phyloP scores from a whole-genome alignment of 2,329 filamentous ascomycete genomes.

The Ramichloridium luteum region DNA sequence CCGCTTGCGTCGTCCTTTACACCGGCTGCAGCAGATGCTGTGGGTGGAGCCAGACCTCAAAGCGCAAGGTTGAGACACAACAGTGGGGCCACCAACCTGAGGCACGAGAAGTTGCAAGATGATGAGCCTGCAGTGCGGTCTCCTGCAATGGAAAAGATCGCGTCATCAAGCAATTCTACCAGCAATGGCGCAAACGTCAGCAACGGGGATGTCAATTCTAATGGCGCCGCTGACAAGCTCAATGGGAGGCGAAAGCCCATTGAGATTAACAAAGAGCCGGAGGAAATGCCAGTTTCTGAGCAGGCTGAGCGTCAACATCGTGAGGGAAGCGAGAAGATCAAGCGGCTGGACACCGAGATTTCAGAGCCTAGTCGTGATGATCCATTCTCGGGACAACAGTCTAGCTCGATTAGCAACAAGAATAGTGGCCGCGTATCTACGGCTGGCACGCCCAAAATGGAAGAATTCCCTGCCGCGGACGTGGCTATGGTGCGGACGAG shows the following conservation, averaged over 20 bases:
- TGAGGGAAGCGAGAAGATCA: slow-evolving; percentile 27
- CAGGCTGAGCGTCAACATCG: slow-evolving; percentile 7
- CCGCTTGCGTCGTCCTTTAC: slow-evolving; percentile 36
- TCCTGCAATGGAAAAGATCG: slow-evolving; percentile 1
- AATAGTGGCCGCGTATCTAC: slow-evolving; percentile 34
- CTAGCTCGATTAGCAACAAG: slow-evolving; percentile 18
- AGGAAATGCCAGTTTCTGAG: slow-evolving; percentile 11
- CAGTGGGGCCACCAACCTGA: slow-evolving; percentile 42
- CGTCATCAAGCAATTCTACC: no score
- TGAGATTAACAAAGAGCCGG: slow-evolving; percentile 13
- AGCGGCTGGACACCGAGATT: slow-evolving; percentile 37
- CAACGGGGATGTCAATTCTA: slow-evolving; percentile 6
- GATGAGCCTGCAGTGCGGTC: slow-evolving; percentile 27
- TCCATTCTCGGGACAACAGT: slow-evolving; percentile 13
- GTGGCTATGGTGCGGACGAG: slow-evolving; percentile 30
- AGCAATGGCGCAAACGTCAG: no score
- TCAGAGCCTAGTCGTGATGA: slow-evolving; percentile 13
- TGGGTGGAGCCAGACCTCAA: slow-evolving; percentile 50
- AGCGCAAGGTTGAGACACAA: slow-evolving; percentile 66
- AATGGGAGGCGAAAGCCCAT: slow-evolving; percentile 15
- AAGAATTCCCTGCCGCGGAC: slow-evolving; percentile 29
- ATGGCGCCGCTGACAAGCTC: slow-evolving; percentile 14
- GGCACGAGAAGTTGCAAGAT: slow-evolving; percentile 24
- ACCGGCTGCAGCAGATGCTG: slow-evolving; percentile 62
- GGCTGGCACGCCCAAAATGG: slow-evolving; percentile 35